Evolutionary conservation across 306 rosid genomes (phyloP).

Genomic region (Purshia tridentata): DNA sequence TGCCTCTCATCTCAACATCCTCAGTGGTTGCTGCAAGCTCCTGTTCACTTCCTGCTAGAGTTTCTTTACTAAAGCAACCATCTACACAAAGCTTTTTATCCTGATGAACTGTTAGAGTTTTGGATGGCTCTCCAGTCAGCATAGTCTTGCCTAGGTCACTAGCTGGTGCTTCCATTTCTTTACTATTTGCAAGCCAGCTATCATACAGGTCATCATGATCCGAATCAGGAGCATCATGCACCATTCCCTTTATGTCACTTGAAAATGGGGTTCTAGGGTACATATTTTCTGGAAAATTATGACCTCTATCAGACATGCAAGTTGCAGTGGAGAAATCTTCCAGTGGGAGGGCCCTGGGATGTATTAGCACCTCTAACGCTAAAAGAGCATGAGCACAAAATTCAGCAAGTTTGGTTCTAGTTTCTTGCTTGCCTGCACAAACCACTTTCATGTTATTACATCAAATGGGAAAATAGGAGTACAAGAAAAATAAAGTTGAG

Average conservation of each 20-base stretch:
- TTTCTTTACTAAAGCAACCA: slow-evolving; percentile 28
- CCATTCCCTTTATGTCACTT: slow-evolving; percentile 33
- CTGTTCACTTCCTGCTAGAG: slow-evolving; percentile 27
- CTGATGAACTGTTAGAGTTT: slow-evolving; percentile 17
- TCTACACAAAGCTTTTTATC: slow-evolving; percentile 21
- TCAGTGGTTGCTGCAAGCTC: slow-evolving; percentile 20
- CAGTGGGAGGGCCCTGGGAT: slow-evolving; percentile 78
- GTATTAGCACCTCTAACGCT: slow-evolving; percentile 82
- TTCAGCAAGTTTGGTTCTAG: slow-evolving; percentile 66
- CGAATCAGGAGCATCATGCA: slow-evolving; percentile 27
- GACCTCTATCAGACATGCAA: slow-evolving; percentile 27
- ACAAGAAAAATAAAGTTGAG: not conserved
- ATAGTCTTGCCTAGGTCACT: slow-evolving; percentile 25
- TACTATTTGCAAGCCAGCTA: slow-evolving; percentile 45
- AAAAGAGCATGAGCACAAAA: slow-evolving; percentile 85
- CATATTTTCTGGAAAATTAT: slow-evolving; percentile 30
- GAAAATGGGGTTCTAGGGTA: slow-evolving; percentile 28
- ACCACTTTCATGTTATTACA: slow-evolving; percentile 21
- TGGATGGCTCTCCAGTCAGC: slow-evolving; percentile 31
- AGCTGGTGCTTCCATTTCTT: slow-evolving; percentile 35
- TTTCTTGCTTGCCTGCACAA: slow-evolving; percentile 68
- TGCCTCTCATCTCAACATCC: slow-evolving; percentile 37
- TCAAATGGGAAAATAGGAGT: slow-evolving; percentile 10
- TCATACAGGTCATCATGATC: slow-evolving; percentile 42
- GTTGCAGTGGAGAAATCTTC: slow-evolving; percentile 35